phyloP scores from a whole-genome alignment of 495 filamentous ascomycete genomes.

The Cryomyces minteri region DNA sequence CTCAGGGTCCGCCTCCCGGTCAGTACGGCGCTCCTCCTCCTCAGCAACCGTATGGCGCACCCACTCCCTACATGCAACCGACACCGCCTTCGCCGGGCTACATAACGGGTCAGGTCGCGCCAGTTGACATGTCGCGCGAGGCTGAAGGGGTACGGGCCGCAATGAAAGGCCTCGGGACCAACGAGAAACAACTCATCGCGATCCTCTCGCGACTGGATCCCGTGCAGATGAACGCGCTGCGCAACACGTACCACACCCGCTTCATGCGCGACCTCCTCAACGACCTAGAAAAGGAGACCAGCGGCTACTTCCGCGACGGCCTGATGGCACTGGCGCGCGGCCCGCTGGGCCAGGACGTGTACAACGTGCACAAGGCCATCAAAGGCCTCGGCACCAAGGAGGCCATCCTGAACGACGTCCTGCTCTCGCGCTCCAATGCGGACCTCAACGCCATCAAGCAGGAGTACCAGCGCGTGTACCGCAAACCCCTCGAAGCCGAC shows the following conservation, averaged over 20 bases:
- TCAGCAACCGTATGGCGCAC: conserved; percentile 1
- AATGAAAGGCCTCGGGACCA: conserved; percentile 85
- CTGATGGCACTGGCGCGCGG: conserved; percentile 59
- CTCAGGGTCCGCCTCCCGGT: conserved; percentile 11
- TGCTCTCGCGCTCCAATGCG: conserved; percentile 67
- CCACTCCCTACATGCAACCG: conserved; percentile 2
- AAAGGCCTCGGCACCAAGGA: conserved; percentile 75
- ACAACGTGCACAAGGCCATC: conserved; percentile 46
- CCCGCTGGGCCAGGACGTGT: conserved; percentile 52
- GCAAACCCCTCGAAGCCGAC: conserved; percentile 39
- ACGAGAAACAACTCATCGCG: conserved; percentile 54
- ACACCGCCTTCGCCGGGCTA: conserved; percentile 13
- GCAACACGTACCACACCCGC: conserved; percentile 40
- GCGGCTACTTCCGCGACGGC: conserved; percentile 49
- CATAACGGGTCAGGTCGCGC: conserved; percentile 8
- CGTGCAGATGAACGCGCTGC: conserved; percentile 49
- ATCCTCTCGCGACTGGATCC: conserved; percentile 51
- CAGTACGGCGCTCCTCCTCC: conserved; percentile 5
- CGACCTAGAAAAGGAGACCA: conserved; percentile 60
- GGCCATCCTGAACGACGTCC: conserved; percentile 62
- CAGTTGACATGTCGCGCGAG: conserved; percentile 24
- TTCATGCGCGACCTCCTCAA: conserved; percentile 47
- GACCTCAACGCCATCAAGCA: conserved; percentile 67
- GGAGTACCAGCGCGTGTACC: conserved; percentile 48
- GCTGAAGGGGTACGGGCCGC: conserved; percentile 55